phyloP scores from a whole-genome alignment of 2,329 filamentous ascomycete genomes.

The Diaporthe batatas region DNA sequence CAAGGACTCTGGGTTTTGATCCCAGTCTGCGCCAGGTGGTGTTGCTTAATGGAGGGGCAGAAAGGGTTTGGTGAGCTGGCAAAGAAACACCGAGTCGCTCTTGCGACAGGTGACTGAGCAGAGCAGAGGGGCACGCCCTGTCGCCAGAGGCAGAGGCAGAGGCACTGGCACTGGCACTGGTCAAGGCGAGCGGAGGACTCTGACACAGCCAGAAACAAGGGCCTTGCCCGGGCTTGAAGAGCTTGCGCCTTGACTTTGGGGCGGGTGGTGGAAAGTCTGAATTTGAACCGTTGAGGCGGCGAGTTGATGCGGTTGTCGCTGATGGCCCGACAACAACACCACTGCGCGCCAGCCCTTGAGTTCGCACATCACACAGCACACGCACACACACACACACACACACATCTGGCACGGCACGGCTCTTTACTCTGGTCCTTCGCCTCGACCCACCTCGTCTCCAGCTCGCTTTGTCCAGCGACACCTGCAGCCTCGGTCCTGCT shows the following conservation, averaged over 20 bases:
- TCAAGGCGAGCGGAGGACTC: conserved; percentile 11
- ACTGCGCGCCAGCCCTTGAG: conserved; percentile 3
- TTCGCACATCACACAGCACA: neutral
- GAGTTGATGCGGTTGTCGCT: conserved; percentile 20
- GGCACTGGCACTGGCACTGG: neutral
- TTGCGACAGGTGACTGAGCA: conserved; percentile 5
- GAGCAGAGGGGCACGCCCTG: conserved; percentile 3
- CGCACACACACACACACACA: too few relatives aligned
- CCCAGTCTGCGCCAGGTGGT: conserved; percentile 22
- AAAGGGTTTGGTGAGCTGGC: neutral
- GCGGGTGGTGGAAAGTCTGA: conserved; percentile 19
- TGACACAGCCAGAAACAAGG: conserved; percentile 18
- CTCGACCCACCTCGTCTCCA: conserved; percentile 6
- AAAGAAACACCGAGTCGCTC: conserved; percentile 2
- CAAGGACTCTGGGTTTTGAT: conserved; percentile 2
- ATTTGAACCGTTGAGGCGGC: neutral
- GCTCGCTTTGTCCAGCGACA: conserved; percentile 5
- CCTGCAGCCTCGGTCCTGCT: conserved; percentile 4
- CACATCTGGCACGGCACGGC: conserved; percentile 24
- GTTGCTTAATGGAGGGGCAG: neutral
- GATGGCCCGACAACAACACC: neutral
- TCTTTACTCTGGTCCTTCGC: neutral
- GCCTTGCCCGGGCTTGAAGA: conserved; percentile 20
- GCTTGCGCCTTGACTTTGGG: conserved; percentile 10
- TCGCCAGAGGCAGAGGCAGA: conserved; percentile 4